Base-by-base conservation (phyloP, 208 protist species). In the Trypanosoma scelopori region DNA sequence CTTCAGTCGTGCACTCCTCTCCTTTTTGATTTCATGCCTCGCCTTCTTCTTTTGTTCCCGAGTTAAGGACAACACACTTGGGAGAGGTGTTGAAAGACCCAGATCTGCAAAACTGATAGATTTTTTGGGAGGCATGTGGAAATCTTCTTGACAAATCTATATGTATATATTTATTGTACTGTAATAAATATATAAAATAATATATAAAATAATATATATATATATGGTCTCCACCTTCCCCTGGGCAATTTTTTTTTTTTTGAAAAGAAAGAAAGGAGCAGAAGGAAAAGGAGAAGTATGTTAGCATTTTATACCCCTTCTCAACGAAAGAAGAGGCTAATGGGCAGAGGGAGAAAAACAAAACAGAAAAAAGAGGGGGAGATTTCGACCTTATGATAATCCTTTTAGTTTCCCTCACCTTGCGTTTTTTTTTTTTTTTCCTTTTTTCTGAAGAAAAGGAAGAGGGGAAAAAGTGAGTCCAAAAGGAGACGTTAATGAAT, bases 101-200 rank as follows among this genome's bases (percentile, higher is more conserved):
- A 96, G 69, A 63, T 96, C 91, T 20, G 60, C 74, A 62, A 96
- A 94, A 23, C 78, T 77, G n/a, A 96, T 68, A 15, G 61, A 70
- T 42, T 65, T 52, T 58, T 91, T 91, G 30, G 73, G 58, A 2
- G 76, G 53, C 79, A 89, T 84, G 64, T 59, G 52, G 55, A 62
- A 6, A 28, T 22, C 7, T n/a, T n/a, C n/a, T n/a, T n/a, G n/a
- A n/a, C n/a, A 37, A 9, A 9, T 37, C 32, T 37, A 23, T 39
- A 6, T 37, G 13, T 35, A n/a, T 28, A 1, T 35, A 43, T 48
- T 47, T 16, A 18, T 30, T 56, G 52, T 9, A 43, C 12, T 11
- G 1, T 48, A 35, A 45, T 3, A 25, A 45, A 77, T 71, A 60
- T 39, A 47, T 25, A 71, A 62, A 63, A 78, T 61, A 69, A 64